Evolutionary conservation across 768 basidiomycete genomes (phyloP).

Genomic region (Trametes sanguinea): DNA sequence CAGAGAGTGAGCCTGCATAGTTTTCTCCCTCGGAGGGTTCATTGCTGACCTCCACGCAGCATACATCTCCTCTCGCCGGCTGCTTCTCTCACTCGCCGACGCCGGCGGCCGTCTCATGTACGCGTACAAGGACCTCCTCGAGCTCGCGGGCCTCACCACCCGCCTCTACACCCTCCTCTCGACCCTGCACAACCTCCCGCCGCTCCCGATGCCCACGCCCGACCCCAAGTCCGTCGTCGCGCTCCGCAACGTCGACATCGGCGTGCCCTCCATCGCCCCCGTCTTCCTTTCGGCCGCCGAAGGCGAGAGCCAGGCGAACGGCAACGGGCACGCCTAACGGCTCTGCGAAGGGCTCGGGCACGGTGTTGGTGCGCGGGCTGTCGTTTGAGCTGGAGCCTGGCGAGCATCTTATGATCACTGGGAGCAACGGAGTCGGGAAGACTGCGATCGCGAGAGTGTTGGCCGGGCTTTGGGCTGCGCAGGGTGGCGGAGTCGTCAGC

Average conservation of each 20-base stretch:
- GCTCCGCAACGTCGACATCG: slow-evolving; percentile 69
- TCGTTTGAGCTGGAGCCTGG: slow-evolving; percentile 63
- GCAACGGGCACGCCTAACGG: background rate
- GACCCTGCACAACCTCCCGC: slow-evolving; percentile 70
- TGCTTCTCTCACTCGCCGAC: slow-evolving; percentile 92
- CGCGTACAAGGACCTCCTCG: slow-evolving; percentile 92
- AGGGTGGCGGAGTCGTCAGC: slow-evolving; percentile 35
- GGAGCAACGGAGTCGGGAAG: slow-evolving; percentile 91
- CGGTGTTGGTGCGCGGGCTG: slow-evolving; percentile 65
- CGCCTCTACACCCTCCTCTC: slow-evolving; percentile 88
- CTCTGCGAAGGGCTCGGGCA: slow-evolving; percentile 25
- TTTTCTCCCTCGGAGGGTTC: background rate
- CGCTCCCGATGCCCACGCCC: slow-evolving; percentile 46
- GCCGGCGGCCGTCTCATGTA: slow-evolving; percentile 96
- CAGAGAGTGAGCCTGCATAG: slow-evolving; percentile 43
- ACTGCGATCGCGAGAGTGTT: slow-evolving; percentile 86
- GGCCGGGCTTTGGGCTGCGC: slow-evolving; percentile 84
- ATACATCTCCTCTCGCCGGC: slow-evolving; percentile 91
- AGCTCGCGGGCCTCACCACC: slow-evolving; percentile 91
- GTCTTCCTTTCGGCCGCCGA: slow-evolving; percentile 12
- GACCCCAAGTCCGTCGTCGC: slow-evolving; percentile 51
- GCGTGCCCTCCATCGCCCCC: slow-evolving; percentile 45
- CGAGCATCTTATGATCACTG: slow-evolving; percentile 92
- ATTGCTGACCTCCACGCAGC: slow-evolving; percentile 39
- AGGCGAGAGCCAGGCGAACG: background rate